Evolutionary conservation across 352 stramenopile species (phyloP).

Genomic region (Pythium catenulatum): DNA sequence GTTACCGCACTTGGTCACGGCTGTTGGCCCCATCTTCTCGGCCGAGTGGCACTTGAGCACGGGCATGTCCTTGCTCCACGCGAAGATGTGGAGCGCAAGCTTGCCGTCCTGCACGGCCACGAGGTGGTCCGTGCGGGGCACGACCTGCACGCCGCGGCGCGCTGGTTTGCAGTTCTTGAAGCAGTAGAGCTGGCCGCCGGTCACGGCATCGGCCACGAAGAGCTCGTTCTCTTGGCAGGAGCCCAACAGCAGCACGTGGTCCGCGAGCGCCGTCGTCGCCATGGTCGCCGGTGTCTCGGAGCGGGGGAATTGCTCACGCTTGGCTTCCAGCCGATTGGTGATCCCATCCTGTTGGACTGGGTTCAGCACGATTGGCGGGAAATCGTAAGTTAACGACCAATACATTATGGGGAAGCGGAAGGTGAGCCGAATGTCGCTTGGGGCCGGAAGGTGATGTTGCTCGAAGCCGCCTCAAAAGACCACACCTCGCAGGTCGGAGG

Average conservation of each 20-base stretch:
- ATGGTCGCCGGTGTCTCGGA: too few species aligned
- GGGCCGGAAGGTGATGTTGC: too few species aligned
- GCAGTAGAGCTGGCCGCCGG: conserved; percentile 80
- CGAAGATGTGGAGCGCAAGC: conserved; percentile 79
- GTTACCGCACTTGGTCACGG: conserved; percentile 80
- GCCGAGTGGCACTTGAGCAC: conserved; percentile 86
- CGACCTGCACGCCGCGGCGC: conserved; percentile 71
- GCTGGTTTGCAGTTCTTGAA: conserved; percentile 85
- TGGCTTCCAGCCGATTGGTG: too few species aligned
- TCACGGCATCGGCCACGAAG: conserved; percentile 77
- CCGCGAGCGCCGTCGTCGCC: conserved; percentile 69
- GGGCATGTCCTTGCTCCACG: conserved; percentile 84
- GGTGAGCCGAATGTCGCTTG: too few species aligned
- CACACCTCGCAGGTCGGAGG: too few species aligned
- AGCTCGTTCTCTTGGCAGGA: conserved; percentile 85
- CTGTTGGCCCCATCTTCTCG: conserved; percentile 82
- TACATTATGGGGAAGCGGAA: too few species aligned
- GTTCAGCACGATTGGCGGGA: too few species aligned
- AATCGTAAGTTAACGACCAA: too few species aligned
- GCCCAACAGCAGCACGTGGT: conserved; percentile 82
- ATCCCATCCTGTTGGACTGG: too few species aligned
- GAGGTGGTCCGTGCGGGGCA: conserved; percentile 84
- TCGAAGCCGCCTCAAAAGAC: too few species aligned
- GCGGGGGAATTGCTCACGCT: too few species aligned
- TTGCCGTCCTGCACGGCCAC: conserved; percentile 84